Conservation (phyloP, 768 basidiomycete genomes). For the Boletus sp. region DNA sequence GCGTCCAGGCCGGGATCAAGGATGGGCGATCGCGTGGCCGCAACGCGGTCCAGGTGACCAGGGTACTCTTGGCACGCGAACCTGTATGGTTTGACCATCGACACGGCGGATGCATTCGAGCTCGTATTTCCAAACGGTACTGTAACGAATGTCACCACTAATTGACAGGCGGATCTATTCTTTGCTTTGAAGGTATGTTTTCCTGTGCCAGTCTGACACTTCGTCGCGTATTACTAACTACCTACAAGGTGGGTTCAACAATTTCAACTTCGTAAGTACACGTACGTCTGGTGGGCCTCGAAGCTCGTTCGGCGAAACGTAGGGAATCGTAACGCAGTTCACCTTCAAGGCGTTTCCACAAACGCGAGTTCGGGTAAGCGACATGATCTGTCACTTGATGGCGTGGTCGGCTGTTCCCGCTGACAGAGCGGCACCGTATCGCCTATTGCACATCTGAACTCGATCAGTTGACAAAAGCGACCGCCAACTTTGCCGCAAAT, state of each 20-base stretch:
- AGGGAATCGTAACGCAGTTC: constrained; percentile 62
- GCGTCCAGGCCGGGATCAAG: neutral
- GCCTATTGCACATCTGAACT: constrained; percentile 18
- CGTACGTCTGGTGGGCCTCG: constrained; percentile 2
- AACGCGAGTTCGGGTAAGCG: constrained; percentile 26
- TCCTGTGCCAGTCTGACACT: neutral
- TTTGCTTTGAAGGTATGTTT: constrained; percentile 41
- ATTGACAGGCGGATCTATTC: constrained; percentile 41
- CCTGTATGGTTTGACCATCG: constrained; percentile 55
- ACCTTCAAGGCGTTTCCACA: constrained; percentile 45
- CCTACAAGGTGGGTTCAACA: constrained; percentile 60
- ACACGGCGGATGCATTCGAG: constrained; percentile 55
- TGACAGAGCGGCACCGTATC: constrained; percentile 51
- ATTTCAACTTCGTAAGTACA: constrained; percentile 56
- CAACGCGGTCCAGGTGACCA: constrained; percentile 22
- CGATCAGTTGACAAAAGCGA: constrained; percentile 24
- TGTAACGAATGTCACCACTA: constrained; percentile 34
- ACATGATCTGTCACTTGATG: neutral
- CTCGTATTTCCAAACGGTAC: constrained; percentile 59
- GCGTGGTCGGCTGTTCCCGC: constrained; percentile 2
- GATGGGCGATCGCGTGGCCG: constrained; percentile 6
- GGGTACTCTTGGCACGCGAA: constrained; percentile 69
- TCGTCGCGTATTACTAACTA: neutral
- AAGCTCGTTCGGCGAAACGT: constrained; percentile 34
- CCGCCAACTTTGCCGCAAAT: constrained; percentile 20